phyloP scores from a whole-genome alignment of 768 basidiomycete species.

The Thelephora ganbajun region DNA sequence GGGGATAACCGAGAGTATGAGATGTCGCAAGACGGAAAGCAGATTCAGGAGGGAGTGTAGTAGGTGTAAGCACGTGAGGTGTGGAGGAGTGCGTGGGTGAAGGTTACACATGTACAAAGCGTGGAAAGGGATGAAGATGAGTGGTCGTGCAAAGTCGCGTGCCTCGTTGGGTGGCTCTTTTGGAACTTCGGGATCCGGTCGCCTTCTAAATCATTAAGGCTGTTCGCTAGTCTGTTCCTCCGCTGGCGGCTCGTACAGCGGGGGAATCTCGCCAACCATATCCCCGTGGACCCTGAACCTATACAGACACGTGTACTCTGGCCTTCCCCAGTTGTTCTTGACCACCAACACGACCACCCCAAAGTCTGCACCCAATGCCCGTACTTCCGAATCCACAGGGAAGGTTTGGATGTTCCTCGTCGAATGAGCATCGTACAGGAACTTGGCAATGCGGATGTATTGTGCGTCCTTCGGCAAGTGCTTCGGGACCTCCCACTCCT shows the following conservation, averaged over 20 bases:
- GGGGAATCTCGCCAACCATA: conserved; percentile 27
- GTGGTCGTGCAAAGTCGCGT: too few species aligned
- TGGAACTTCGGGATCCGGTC: too few species aligned
- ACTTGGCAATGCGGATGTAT: conserved; percentile 29
- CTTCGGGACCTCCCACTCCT: conserved; percentile 13
- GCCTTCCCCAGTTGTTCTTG: conserved; percentile 77
- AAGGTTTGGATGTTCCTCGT: conserved; percentile 34
- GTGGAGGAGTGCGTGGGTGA: too few species aligned
- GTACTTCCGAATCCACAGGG: conserved; percentile 38
- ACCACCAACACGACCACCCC: conserved; percentile 73
- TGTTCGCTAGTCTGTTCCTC: not conserved
- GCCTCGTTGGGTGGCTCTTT: too few species aligned
- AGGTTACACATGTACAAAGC: too few species aligned
- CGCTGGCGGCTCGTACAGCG: conserved; percentile 13
- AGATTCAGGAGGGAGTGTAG: too few species aligned
- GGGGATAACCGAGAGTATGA: too few species aligned
- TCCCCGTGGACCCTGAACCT: conserved; percentile 71
- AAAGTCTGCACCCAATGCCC: conserved; percentile 64
- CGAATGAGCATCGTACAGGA: conserved; percentile 32
- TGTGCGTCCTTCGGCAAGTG: conserved; percentile 15
- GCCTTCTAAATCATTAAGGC: too few species aligned
- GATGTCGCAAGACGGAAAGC: too few species aligned
- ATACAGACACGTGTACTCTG: conserved; percentile 81
- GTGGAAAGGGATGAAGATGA: too few species aligned
- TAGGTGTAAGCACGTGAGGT: too few species aligned